Conservation (phyloP, 441 rosid species). For the Aleurites moluccanus region DNA sequence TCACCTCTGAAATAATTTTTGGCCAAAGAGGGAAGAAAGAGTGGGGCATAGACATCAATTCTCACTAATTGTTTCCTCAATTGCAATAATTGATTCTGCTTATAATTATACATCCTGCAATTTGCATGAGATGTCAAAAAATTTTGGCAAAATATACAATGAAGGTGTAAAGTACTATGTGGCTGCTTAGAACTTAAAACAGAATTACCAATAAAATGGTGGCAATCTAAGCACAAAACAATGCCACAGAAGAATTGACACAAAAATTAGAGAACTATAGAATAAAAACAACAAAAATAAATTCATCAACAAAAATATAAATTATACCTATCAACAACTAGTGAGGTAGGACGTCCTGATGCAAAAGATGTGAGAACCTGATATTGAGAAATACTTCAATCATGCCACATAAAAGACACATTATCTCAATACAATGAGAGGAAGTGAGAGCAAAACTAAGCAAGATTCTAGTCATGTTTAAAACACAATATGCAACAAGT, state of each 20-base stretch:
- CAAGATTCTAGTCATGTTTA: not conserved
- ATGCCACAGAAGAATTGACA: not conserved
- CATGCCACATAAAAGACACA: constrained; percentile 12
- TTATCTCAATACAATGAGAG: constrained; percentile 12
- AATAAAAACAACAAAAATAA: not conserved
- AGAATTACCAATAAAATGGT: not conserved
- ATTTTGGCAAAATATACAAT: constrained; percentile 1
- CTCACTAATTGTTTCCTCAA: not conserved
- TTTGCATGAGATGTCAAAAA: not conserved
- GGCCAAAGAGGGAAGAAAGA: not conserved
- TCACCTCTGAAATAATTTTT: not conserved
- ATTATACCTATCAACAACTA: constrained; percentile 92
- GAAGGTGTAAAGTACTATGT: not conserved
- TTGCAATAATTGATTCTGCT: not conserved
- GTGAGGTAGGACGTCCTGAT: constrained; percentile 95
- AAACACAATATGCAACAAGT: not conserved
- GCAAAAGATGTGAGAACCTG: constrained; percentile 99
- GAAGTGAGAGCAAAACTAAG: constrained; percentile 4
- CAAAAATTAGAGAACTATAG: not conserved
- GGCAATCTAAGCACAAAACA: not conserved
- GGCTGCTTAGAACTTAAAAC: not conserved
- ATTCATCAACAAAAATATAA: constrained; percentile 17
- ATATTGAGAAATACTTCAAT: constrained; percentile 31
- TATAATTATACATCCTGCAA: not conserved
- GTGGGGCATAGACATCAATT: not conserved